phyloP scores from a whole-genome alignment of 352 stramenopile genomes.

The Pythium grandisporangium region DNA sequence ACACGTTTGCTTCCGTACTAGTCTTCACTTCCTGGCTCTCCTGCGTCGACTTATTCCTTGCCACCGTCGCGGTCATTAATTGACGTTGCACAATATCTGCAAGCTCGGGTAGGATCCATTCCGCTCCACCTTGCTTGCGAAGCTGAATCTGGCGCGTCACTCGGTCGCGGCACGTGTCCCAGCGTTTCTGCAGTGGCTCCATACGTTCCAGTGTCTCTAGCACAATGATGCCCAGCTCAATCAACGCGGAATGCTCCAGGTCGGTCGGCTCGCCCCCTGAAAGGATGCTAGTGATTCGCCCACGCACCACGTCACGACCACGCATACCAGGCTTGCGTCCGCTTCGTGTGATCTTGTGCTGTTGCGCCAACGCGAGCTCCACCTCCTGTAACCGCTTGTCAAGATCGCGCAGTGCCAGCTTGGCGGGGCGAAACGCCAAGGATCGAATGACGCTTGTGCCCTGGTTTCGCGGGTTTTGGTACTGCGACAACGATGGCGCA shows the following conservation, averaged over 20 bases:
- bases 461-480: slow-evolving; percentile 20
- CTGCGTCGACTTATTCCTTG: slow-evolving; percentile 7
- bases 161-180: slow-evolving; percentile 45
- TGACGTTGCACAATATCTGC: slow-evolving; percentile 53
- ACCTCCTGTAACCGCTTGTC: slow-evolving; percentile 57
- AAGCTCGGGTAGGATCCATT: slow-evolving; percentile 70
- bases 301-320: slow-evolving; percentile 62
- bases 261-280: slow-evolving; percentile 51
- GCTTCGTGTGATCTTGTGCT: slow-evolving; percentile 34
- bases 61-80: slow-evolving; percentile 9
- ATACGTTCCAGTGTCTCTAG: slow-evolving; percentile 72
- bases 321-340: slow-evolving; percentile 24
- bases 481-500: too few relatives aligned
- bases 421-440: slow-evolving; percentile 46
- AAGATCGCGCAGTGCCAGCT: slow-evolving; percentile 59
- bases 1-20: not conserved
- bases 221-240: slow-evolving; percentile 67
- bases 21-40: not conserved
- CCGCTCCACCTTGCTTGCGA: slow-evolving; percentile 24
- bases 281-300: slow-evolving; percentile 56
- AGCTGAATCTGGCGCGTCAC: slow-evolving; percentile 39
- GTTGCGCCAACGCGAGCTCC: slow-evolving; percentile 37
- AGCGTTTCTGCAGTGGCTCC: slow-evolving; percentile 30
- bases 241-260: slow-evolving; percentile 37
- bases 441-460: slow-evolving; percentile 53